Percentiles rank a stretch among this genome's conserved stretches.
These are phyloP conservation scores for Ceratopteris richardii DNA, from an alignment of 75 land plant species.

Conservation along the genomic window DNA sequence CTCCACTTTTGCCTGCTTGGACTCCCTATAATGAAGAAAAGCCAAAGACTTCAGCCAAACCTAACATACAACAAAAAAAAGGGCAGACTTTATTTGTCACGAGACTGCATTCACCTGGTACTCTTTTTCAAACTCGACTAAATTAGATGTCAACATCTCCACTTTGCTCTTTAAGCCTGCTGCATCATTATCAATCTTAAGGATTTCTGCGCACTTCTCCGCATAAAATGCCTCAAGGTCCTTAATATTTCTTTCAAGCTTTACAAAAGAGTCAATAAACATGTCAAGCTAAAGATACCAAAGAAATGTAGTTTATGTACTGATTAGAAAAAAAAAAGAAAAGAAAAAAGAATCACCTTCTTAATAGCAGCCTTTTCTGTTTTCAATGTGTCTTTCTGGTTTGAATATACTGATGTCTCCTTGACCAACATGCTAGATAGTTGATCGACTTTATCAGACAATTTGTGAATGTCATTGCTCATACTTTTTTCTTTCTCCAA, in stretches of 20 bases:
- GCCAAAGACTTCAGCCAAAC: too few relatives aligned
- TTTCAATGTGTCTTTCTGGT: conserved; percentile 65
- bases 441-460: conserved; percentile 68
- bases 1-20: conserved; percentile 87
- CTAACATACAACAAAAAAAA: too few relatives aligned
- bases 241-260: conserved; percentile 50
- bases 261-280: not conserved
- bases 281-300: not conserved
- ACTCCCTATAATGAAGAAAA: conserved; percentile 45
- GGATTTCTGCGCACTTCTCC: conserved; percentile 61
- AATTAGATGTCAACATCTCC: conserved; percentile 48
- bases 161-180: conserved; percentile 60
- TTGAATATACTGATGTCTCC: conserved; percentile 55
- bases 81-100: too few relatives aligned
- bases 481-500: conserved; percentile 68
- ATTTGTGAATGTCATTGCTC: conserved; percentile 61
- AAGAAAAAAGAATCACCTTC: conserved; percentile 42
- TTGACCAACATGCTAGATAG: conserved; percentile 69
- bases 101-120: conserved; percentile 52
- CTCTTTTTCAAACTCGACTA: conserved; percentile 71
- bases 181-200: conserved; percentile 65
- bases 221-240: conserved; percentile 54
- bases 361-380: conserved; percentile 49
- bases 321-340: not conserved
- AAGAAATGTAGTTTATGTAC: not conserved